Base-by-base conservation (phyloP, 148 eudicot species). In the Dysphania ambrosioides region DNA sequence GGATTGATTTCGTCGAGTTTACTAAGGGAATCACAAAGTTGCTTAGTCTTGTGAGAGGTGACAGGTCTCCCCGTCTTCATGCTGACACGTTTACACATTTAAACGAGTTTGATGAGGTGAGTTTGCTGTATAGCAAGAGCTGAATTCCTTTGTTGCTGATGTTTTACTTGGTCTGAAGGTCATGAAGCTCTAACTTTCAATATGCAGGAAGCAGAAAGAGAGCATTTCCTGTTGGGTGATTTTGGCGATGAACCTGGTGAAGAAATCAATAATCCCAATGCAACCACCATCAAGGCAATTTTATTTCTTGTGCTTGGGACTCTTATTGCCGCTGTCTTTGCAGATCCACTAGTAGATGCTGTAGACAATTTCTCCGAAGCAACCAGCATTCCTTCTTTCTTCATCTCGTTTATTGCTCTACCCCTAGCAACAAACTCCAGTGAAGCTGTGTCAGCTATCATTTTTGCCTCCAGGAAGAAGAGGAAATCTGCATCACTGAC, bases 341-440 rank as follows among this genome's bases (percentile, higher is more conserved):
- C 99, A 8, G 97, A 95, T 75, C 99, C 99, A 32, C 75, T 95
- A 44, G 99, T 90, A 8, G 99, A 92, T 68, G 93, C 92, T 34
- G 93, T 95, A 38, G 90, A 89, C 66, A 78, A 85, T 75, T 95
- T 95, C 80, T 95, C 99, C 2, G 76, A 65, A 61, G 97, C 96
- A 60, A 92, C 99, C 21, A 79, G 91, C 78, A 92, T 95, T 64
- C 99, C 99, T 41, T 75, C 96, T 27, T 95, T 95, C 83, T 95
- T 95, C 82, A 90, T 95, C 77, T 92, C 99, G 16, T 95, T 95
- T 76, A 88, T 95, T 68, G 89, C 78, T 40, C 75, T 92, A 31
- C 99, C 99, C 12, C 64, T 92, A 38, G 99, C 97, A 56, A 94
- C 97, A 56, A 92, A 88, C 84, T 92, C 99, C 53, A 90, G 97